phyloP scores from a whole-genome alignment of 768 basidiomycete genomes.

The Pholiota conissans region DNA sequence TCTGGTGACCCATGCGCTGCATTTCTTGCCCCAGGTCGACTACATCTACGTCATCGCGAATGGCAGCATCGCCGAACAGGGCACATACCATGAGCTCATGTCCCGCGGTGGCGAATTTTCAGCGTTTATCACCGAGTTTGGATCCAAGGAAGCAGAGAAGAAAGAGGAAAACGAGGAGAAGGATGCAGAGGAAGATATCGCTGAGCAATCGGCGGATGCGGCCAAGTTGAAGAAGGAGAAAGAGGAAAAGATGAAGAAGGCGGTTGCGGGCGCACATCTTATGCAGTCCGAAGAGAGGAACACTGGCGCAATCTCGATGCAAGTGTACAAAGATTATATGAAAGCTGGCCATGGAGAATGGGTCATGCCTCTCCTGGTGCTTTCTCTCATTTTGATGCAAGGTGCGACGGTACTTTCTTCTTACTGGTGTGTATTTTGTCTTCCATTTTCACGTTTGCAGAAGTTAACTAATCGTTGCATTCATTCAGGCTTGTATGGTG shows the following conservation, averaged over 20 bases:
- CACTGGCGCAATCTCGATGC: slow-evolving; percentile 62
- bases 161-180: slow-evolving; percentile 47
- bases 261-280: slow-evolving; percentile 46
- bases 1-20: slow-evolving; percentile 89
- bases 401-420: slow-evolving; percentile 68
- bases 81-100: slow-evolving; percentile 77
- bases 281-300: slow-evolving; percentile 89
- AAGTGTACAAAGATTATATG: slow-evolving; percentile 63
- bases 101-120: slow-evolving; percentile 64
- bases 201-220: slow-evolving; percentile 40
- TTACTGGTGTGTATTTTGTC: slow-evolving; percentile 58
- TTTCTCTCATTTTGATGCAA: slow-evolving; percentile 67
- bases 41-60: slow-evolving; percentile 80
- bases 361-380: slow-evolving; percentile 64
- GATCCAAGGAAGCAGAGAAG: slow-evolving; percentile 58
- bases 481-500: slow-evolving; percentile 75
- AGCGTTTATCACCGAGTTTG: slow-evolving; percentile 75
- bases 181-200: slow-evolving; percentile 38
- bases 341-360: slow-evolving; percentile 66
- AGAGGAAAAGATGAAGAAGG: slow-evolving; percentile 39
- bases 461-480: neutral
- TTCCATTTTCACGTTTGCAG: neutral
- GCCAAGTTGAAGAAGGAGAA: slow-evolving; percentile 44
- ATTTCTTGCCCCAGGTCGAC: slow-evolving; percentile 87
- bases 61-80: slow-evolving; percentile 77